A percentile compares a stretch with the other conserved stretches of the same genome.
Evolutionary conservation across 1,139 yeast species (phyloP).

Genomic region (Suhomyces guaymorum): DNA sequence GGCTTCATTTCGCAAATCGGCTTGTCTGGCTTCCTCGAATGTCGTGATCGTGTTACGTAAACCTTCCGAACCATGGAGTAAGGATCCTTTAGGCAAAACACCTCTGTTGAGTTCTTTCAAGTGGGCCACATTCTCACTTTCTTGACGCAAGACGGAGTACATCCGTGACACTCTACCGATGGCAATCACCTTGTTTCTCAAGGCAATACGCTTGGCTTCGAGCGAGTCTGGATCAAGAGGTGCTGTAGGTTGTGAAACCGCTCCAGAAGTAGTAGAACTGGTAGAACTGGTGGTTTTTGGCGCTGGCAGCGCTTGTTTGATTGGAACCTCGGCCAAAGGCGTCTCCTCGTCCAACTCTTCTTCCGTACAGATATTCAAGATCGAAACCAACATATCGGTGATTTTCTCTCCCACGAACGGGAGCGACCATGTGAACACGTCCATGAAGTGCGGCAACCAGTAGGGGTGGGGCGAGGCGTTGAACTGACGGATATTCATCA

Average conservation of each 20-base stretch:
- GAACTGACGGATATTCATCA: slow-evolving; percentile 94
- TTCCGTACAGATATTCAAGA: slow-evolving; percentile 90
- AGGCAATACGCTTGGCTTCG: slow-evolving; percentile 57
- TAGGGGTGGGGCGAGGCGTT: slow-evolving; percentile 94
- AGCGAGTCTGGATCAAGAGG: slow-evolving; percentile 16
- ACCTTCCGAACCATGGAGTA: slow-evolving; percentile 81
- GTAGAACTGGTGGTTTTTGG: slow-evolving; percentile 3
- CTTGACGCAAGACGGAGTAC: slow-evolving; percentile 88
- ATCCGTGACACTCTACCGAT: slow-evolving; percentile 93
- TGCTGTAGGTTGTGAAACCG: slow-evolving; percentile 9
- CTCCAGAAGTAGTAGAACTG: slow-evolving; percentile 6
- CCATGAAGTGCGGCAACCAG: slow-evolving; percentile 97
- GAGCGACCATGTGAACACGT: slow-evolving; percentile 94
- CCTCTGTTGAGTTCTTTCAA: slow-evolving; percentile 70
- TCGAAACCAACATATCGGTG: slow-evolving; percentile 89
- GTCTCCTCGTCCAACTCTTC: slow-evolving; percentile 87
- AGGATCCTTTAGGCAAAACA: slow-evolving; percentile 80
- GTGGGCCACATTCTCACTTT: slow-evolving; percentile 83
- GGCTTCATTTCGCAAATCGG: slow-evolving; percentile 83
- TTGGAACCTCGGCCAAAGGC: slow-evolving; percentile 40
- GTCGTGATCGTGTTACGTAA: slow-evolving; percentile 66
- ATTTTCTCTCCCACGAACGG: slow-evolving; percentile 98
- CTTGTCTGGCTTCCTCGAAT: slow-evolving; percentile 82
- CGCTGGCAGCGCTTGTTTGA: no score
- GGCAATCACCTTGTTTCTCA: slow-evolving; percentile 88